Evolutionary conservation across 108 stramenopile genomes (phyloP), one percentile per base, ranked within the genome.

Genomic region (Cyclotella sp.): DNA sequence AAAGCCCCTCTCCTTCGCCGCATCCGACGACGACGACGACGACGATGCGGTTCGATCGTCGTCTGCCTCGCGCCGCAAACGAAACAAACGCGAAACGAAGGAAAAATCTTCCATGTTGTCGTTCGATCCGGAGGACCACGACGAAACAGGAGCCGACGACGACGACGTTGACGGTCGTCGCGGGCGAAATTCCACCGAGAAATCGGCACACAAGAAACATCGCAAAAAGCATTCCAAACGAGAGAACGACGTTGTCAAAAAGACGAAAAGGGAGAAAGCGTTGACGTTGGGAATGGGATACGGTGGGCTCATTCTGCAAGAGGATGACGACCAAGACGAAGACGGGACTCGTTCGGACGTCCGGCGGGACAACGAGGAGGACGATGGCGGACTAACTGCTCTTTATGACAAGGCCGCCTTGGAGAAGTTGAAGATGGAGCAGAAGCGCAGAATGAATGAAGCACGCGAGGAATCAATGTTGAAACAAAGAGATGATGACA

Each of bases 351-450:
- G 19, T 16, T 30, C 34, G 24, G 30, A 8, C 12, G 18, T 1
- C 51, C 65, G 52, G 43, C 21, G 51, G 4, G 2, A 2, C 2
- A 34, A 74, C 8, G 47, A 71, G 4, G 71, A 54, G 34, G 60
- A 60, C 10, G 28, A 72, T 39, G 57, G 26, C 51, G 24, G 72
- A 43, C 53, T 9, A 15, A 63, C 60, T 19, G 55, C 72, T 26
- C 41, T n/a, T 16, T 92, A 92, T 61, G 86, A 85, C 39, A 85
- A 57, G 67, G 87, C 82, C 11, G 89, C 87, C 16, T 66, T 92
- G 68, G 82, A 88, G 52, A 67, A 69, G 64, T 69, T 92, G 16
- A 84, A 80, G 52, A 59, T 77, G 53, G 85, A 88, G 79, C 91
- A 92, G 46, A 79, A 82, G 66, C 49, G 41, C 13, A 57, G 41